Percentiles rank a stretch among this genome's conserved stretches.
These are phyloP conservation scores for Nicotiana obtusifolia DNA, from an alignment of 257 asterid species.

Conservation along the genomic window DNA sequence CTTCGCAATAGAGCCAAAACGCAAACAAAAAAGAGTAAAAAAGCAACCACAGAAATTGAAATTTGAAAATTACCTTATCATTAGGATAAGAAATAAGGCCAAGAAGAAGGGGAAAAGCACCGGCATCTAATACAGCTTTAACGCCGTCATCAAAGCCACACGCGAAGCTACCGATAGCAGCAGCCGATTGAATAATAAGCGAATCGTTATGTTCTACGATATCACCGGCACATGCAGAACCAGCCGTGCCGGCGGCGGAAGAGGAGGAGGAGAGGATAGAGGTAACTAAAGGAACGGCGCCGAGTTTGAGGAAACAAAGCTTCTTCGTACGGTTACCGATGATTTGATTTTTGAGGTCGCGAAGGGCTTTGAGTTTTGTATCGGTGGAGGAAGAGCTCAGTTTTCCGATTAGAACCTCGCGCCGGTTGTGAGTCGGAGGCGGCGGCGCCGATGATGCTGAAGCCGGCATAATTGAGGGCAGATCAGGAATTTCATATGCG, in stretches of 20 bases:
- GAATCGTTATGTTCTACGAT: conserved; percentile 35
- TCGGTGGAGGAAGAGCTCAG: conserved; percentile 44
- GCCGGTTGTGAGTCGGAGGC: conserved; percentile 32
- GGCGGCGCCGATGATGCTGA: conserved; percentile 46
- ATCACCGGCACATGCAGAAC: conserved; percentile 4
- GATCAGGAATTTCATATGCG: conserved; percentile 8
- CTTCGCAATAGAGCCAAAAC: not conserved
- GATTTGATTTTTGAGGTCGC: conserved; percentile 86
- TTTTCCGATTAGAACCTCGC: conserved; percentile 57
- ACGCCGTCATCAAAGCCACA: conserved; percentile 84
- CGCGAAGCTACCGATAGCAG: conserved; percentile 85
- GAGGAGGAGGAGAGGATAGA: conserved; percentile 42
- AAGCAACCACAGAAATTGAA: not conserved
- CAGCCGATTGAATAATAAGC: conserved; percentile 66
- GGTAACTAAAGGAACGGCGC: conserved; percentile 74
- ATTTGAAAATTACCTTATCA: conserved; percentile 44
- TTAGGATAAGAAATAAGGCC: conserved; percentile 56
- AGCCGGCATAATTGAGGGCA: conserved; percentile 42
- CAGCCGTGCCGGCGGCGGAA: conserved; percentile 20
- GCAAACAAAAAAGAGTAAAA: not conserved
- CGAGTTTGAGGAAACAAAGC: conserved; percentile 66
- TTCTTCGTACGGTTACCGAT: conserved; percentile 91
- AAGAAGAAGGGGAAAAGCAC: conserved; percentile 59
- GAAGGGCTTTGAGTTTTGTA: conserved; percentile 55
- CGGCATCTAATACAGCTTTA: conserved; percentile 79